phyloP scores from a whole-genome alignment of 2,329 filamentous ascomycete genomes.

The Sclerotinia spermophila region DNA sequence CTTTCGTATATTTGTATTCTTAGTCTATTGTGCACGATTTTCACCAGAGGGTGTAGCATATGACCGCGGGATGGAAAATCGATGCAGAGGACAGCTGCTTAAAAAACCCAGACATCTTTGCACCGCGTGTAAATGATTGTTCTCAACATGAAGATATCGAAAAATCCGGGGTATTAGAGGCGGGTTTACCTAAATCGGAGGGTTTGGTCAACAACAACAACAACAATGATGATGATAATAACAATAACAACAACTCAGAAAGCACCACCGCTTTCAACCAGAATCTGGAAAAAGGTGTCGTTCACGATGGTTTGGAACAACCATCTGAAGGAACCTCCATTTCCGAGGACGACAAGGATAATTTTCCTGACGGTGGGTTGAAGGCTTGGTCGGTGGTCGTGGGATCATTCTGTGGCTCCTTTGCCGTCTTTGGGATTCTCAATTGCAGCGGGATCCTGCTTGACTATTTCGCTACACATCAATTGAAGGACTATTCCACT shows the following conservation, averaged over 20 bases:
- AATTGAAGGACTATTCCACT: slow-evolving; percentile 54
- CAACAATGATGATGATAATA: too few relatives aligned
- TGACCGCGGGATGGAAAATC: slow-evolving; percentile 10
- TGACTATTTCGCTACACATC: slow-evolving; percentile 58
- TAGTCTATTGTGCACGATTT: neutral
- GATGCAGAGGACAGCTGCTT: slow-evolving; percentile 21
- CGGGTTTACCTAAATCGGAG: neutral
- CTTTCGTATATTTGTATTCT: too few relatives aligned
- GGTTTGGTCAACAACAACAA: neutral
- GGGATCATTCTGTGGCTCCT: slow-evolving; percentile 60
- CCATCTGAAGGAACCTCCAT: slow-evolving; percentile 24
- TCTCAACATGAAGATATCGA: neutral
- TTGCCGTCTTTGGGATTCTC: slow-evolving; percentile 60
- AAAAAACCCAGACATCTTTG: slow-evolving; percentile 18
- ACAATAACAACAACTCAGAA: neutral
- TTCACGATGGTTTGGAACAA: slow-evolving; percentile 9
- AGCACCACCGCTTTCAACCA: neutral
- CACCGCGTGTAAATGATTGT: neutral
- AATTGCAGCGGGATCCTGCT: slow-evolving; percentile 48
- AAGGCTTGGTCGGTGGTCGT: slow-evolving; percentile 64
- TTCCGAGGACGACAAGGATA: slow-evolving; percentile 30
- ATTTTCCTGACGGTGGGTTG: slow-evolving; percentile 64
- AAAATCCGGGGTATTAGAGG: slow-evolving; percentile 6
- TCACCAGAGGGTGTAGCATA: slow-evolving; percentile 17
- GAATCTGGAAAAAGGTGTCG: slow-evolving; percentile 21